phyloP scores from a whole-genome alignment of 768 basidiomycete genomes.

The Mycena amicta region DNA sequence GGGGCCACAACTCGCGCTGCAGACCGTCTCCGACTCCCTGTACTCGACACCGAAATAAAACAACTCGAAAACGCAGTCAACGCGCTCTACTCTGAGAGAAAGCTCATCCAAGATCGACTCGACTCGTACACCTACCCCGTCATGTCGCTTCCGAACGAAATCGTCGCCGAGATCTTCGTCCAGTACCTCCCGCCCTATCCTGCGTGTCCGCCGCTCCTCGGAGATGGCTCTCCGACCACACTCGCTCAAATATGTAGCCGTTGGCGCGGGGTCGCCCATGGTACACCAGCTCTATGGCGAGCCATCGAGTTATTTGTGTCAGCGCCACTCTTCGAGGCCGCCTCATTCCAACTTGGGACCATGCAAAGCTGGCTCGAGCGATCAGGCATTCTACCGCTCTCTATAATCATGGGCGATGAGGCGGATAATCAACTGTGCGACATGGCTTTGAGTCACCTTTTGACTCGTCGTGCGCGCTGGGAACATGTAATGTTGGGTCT shows the following conservation, averaged over 20 bases:
- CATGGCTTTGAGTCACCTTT: not conserved
- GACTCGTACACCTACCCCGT: too few species aligned
- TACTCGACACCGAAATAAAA: too few species aligned
- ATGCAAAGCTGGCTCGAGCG: not conserved
- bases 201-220: not conserved
- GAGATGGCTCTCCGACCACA: not conserved
- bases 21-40: too few species aligned
- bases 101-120: too few species aligned
- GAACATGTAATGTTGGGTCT: not conserved
- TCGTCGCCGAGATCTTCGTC: not conserved
- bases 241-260: not conserved
- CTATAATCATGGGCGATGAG: not conserved
- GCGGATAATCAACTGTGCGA: not conserved
- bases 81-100: too few species aligned
- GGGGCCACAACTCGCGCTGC: too few species aligned
- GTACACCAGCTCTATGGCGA: not conserved
- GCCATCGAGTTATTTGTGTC: not conserved
- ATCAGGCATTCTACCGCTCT: not conserved
- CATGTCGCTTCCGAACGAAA: not conserved
- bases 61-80: too few species aligned
- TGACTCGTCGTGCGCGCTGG: not conserved
- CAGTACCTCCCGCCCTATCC: not conserved
- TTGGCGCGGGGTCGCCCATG: not conserved
- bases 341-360: too few species aligned
- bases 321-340: not conserved